Conservation (phyloP, 352 stramenopile species). For the Phytophthora crassamura region DNA sequence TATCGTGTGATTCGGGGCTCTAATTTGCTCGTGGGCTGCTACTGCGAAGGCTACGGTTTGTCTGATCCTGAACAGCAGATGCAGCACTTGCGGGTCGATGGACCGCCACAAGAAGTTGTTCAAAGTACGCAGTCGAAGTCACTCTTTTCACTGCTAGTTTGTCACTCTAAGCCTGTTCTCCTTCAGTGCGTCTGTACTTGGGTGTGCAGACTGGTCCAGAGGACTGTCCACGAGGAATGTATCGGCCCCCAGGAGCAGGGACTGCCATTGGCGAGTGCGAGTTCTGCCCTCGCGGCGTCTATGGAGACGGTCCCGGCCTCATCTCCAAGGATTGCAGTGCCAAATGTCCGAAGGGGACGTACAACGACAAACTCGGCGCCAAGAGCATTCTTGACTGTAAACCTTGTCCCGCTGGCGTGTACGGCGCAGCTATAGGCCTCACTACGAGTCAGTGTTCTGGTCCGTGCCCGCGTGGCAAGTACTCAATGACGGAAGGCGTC, state of each 20-base stretch:
- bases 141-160: too few species aligned
- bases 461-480: conserved; percentile 75
- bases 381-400: conserved; percentile 74
- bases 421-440: conserved; percentile 59
- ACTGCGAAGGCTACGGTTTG: conserved; percentile 3
- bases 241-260: conserved; percentile 51
- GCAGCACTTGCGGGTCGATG: conserved; percentile 18
- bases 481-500: conserved; percentile 63
- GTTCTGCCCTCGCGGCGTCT: conserved; percentile 75
- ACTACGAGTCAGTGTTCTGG: conserved; percentile 62
- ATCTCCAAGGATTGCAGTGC: conserved; percentile 68
- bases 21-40: neutral
- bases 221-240: conserved; percentile 72
- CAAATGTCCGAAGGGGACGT: conserved; percentile 77
- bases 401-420: conserved; percentile 67
- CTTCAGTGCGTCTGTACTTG: conserved; percentile 55
- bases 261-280: conserved; percentile 67
- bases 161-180: too few species aligned
- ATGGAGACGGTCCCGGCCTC: conserved; percentile 69
- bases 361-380: conserved; percentile 64
- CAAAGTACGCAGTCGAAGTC: too few species aligned
- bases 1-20: neutral
- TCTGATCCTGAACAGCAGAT: neutral
- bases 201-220: conserved; percentile 56
- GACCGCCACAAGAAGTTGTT: conserved; percentile 8